phyloP scores from a whole-genome alignment of 306 rosid species.

The Rosa persica region DNA sequence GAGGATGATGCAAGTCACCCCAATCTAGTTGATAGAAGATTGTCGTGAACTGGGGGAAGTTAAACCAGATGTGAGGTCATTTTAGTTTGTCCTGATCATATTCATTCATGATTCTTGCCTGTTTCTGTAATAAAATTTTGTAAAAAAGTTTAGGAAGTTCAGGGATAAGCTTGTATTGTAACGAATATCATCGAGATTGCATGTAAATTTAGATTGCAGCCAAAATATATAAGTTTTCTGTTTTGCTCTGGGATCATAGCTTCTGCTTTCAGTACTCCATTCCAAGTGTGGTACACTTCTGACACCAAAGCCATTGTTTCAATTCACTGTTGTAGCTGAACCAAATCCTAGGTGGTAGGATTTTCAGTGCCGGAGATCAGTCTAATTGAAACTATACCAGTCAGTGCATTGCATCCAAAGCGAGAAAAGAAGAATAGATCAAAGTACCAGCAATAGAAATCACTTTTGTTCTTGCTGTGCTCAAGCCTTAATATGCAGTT shows the following conservation, averaged over 20 bases:
- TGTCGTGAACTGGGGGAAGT: conserved; percentile 20
- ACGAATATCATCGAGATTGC: conserved; percentile 34
- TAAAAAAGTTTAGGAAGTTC: conserved; percentile 55
- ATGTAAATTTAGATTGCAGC: conserved; percentile 37
- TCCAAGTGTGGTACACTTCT: background rate
- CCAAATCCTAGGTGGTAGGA: background rate
- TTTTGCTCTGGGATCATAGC: background rate
- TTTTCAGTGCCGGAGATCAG: background rate
- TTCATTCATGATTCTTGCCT: conserved; percentile 60
- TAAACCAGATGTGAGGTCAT: conserved; percentile 22
- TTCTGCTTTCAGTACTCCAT: background rate
- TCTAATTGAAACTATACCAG: background rate
- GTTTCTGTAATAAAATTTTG: conserved; percentile 60
- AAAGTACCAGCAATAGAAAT: background rate
- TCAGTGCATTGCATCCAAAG: background rate
- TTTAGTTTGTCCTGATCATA: conserved; percentile 33
- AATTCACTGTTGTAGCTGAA: background rate
- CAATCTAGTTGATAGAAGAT: conserved; percentile 20
- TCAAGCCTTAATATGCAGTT: background rate
- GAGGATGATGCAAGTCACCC: conserved; percentile 29
- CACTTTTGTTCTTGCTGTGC: background rate
- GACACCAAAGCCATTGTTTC: background rate
- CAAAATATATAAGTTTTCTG: background rate
- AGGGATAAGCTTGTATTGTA: conserved; percentile 41
- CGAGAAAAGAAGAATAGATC: background rate